Conservation (phyloP, 108 stramenopile species). For the Chaetoceros tenuissimus region DNA sequence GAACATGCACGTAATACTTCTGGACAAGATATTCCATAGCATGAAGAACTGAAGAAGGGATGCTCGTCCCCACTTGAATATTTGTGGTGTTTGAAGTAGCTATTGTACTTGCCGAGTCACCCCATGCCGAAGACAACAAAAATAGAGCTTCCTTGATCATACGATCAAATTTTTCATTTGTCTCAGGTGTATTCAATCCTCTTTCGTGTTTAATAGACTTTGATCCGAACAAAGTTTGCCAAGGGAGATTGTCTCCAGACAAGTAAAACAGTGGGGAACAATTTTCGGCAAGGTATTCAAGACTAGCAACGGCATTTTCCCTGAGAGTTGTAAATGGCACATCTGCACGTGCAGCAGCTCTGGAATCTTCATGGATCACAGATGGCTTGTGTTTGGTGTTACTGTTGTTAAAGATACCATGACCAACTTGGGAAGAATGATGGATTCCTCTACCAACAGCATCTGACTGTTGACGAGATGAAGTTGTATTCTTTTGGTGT, state of each 20-base stretch:
- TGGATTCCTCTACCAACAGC: slow-evolving; percentile 49
- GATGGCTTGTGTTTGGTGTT: slow-evolving; percentile 33
- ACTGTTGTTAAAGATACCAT: slow-evolving; percentile 13
- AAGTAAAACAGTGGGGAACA: neutral
- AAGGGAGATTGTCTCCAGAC: neutral
- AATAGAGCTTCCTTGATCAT: slow-evolving; percentile 10
- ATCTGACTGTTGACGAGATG: slow-evolving; percentile 33
- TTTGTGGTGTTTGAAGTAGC: neutral
- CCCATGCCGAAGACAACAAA: slow-evolving; percentile 9
- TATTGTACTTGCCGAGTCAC: slow-evolving; percentile 6
- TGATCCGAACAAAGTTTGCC: slow-evolving; percentile 2
- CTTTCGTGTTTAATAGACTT: slow-evolving; percentile 26
- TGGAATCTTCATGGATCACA: slow-evolving; percentile 55
- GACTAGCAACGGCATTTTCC: slow-evolving; percentile 47
- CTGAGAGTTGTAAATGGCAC: slow-evolving; percentile 46
- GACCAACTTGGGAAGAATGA: slow-evolving; percentile 47
- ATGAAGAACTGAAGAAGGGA: slow-evolving; percentile 23
- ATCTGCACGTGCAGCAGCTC: slow-evolving; percentile 35
- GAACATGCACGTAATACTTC: slow-evolving; percentile 55
- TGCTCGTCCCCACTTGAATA: neutral
- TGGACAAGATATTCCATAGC: slow-evolving; percentile 70
- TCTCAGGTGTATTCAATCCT: slow-evolving; percentile 16
- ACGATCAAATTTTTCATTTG: slow-evolving; percentile 23
- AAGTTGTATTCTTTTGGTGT: slow-evolving; percentile 10
- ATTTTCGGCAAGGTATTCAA: slow-evolving; percentile 17